These are phyloP conservation scores for Boletus sp. DNA, from an alignment of 768 basidiomycete genomes.

Conservation along the genomic window DNA sequence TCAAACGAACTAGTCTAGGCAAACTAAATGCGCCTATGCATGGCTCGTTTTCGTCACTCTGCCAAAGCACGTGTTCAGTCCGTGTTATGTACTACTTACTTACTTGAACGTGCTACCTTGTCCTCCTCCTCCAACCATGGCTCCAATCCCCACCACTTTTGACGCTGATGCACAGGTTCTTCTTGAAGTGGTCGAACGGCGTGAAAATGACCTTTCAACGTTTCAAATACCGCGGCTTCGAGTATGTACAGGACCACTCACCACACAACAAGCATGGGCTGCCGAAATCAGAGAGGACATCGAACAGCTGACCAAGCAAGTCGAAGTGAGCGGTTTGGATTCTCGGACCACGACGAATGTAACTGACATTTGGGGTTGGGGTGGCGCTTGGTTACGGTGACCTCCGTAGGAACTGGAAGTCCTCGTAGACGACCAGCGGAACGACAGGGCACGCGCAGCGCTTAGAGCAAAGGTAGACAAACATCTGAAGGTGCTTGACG, in stretches of 20 bases:
- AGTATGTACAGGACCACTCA: conserved; percentile 65
- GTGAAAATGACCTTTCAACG: conserved; percentile 59
- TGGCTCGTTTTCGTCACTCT: no score
- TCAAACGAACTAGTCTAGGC: no score
- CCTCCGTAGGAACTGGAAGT: conserved; percentile 58
- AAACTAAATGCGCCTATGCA: no score
- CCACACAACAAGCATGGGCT: conserved; percentile 68
- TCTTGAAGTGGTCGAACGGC: conserved; percentile 52
- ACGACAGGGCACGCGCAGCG: conserved; percentile 49
- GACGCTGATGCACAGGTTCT: conserved; percentile 50
- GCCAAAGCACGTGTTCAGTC: not conserved
- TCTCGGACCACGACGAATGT: not conserved
- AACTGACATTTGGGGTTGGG: not conserved
- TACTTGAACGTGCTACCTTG: no score
- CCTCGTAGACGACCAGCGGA: conserved; percentile 69
- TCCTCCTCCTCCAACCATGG: conserved; percentile 40
- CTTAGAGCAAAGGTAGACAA: conserved; percentile 50
- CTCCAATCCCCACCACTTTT: conserved; percentile 57
- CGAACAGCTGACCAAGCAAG: conserved; percentile 53
- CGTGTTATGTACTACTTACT: no score
- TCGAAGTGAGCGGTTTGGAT: conserved; percentile 55
- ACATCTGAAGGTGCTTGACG: conserved; percentile 45
- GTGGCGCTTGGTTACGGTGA: not conserved
- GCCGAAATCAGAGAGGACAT: conserved; percentile 79
- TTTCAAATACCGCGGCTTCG: conserved; percentile 77